A percentile compares a stretch with the other conserved stretches of the same genome.
Conservation (phyloP, 352 stramenopile genomes). For the Globisporangium solare region DNA sequence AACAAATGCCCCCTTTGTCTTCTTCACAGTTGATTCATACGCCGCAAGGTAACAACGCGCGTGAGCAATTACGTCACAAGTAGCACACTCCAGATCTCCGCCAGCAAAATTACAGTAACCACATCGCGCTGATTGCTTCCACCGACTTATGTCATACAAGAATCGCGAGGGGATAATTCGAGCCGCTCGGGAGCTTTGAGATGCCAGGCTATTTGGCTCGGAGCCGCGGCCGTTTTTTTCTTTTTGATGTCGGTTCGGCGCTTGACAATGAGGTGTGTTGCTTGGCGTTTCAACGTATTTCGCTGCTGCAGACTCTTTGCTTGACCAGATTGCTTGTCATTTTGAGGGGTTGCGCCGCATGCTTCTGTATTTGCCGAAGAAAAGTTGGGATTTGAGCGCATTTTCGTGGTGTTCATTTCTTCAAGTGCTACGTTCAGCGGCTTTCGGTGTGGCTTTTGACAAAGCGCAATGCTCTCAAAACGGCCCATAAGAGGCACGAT, state of each 20-base stretch:
- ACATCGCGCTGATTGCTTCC: constrained; percentile 33
- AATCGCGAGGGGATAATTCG: constrained; percentile 34
- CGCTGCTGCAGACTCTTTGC: not conserved
- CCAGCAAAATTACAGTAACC: constrained; percentile 60
- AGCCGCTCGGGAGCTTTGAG: not conserved
- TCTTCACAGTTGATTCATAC: constrained; percentile 28
- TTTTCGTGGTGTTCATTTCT: constrained; percentile 16
- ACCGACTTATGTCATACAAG: constrained; percentile 43
- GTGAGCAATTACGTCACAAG: constrained; percentile 64
- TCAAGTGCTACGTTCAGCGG: constrained; percentile 24
- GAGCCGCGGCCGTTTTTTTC: not conserved
- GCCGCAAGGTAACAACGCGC: constrained; percentile 44
- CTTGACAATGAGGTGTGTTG: constrained; percentile 14
- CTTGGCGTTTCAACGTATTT: constrained; percentile 14
- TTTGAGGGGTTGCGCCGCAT: too few species aligned
- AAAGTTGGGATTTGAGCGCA: too few species aligned
- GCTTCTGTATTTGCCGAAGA: too few species aligned
- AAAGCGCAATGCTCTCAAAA: constrained; percentile 30
- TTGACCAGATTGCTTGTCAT: not conserved
- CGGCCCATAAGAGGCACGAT: constrained; percentile 25
- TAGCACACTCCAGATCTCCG: constrained; percentile 59
- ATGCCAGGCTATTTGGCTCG: not conserved
- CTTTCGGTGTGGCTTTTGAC: constrained; percentile 30
- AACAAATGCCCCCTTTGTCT: constrained; percentile 50
- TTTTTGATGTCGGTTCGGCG: constrained; percentile 1